Evolutionary conservation across 2,329 filamentous ascomycete genomes (phyloP), one percentile per base, ranked within the genome.

Genomic region (Colletotrichum cereale): DNA sequence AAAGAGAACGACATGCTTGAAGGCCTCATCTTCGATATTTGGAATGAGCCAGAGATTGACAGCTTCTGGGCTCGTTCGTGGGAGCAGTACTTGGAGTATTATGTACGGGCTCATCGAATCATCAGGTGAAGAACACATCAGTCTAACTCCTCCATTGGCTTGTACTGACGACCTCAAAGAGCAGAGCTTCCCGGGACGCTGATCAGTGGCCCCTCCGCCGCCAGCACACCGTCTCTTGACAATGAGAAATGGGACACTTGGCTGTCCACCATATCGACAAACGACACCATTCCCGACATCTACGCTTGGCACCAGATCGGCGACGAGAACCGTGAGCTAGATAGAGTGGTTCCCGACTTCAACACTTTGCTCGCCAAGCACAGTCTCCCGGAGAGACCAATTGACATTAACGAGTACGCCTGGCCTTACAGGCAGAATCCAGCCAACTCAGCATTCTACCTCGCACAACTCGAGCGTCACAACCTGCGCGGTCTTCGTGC

Each of bases 391-490:
- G 72, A 77, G 0, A 76, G 77, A 3, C 77, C 78, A 0, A 78
- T 86, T 44, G 84, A 86, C 70, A 81, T 87, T 75, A 86, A 87
- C 72, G 86, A 87, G 72, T 87, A 87, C 72, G 85, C 78, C 4
- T 57, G 36, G 52, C 75, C 74, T 1, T 78, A 75, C 26, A 82
- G 87, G 72, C 83, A 87, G 65, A 77, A 82, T 11, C 82, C 85
- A 0, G 76, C 81, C 0, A 79, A 77, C 5, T 77, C 81, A 1
- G 85, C 81, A 0, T 87, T 81, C 78, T 87, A 82, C 78, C 84
- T 87, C 42, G 75, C 82, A 2, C 83, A 82, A 31, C 80, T 87
- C 1, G 85, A 87, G 70, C 80, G 85, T 0, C 77, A 81, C 75
- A 79, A 86, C 66, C 74, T 80, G 5, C 74, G 76, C 11, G 84